phyloP scores from a whole-genome alignment of 148 eudicot species.

The Chenopodium album region DNA sequence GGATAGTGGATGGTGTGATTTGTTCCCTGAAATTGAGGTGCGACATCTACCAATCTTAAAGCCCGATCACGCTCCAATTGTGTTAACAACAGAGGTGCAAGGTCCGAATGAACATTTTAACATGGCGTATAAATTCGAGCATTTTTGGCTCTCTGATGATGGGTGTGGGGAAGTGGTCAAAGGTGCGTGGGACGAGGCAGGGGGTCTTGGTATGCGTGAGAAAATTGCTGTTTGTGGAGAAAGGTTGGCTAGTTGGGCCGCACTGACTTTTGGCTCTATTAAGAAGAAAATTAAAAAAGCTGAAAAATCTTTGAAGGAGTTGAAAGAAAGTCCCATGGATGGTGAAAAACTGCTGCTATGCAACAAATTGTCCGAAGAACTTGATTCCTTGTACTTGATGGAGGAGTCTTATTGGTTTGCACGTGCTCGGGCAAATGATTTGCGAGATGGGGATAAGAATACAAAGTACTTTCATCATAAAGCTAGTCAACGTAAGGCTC shows the following conservation, averaged over 20 bases:
- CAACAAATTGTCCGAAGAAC: neutral
- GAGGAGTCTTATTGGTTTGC: neutral
- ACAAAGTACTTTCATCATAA: slow-evolving; percentile 1
- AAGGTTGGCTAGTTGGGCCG: neutral
- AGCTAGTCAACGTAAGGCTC: neutral
- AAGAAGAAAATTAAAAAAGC: neutral
- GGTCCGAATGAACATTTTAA: neutral
- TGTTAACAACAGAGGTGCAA: neutral
- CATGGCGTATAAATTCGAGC: neutral
- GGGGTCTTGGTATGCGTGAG: too few relatives aligned
- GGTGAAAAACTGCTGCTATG: neutral
- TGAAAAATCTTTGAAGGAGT: neutral
- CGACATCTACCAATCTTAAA: neutral
- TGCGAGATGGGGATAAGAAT: neutral
- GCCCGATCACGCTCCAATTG: neutral
- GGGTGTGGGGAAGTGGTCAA: neutral
- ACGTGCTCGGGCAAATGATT: neutral
- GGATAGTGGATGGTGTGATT: neutral
- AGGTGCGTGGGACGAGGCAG: neutral
- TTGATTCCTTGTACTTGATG: neutral
- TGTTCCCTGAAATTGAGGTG: neutral
- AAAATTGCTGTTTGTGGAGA: neutral
- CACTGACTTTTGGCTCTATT: neutral
- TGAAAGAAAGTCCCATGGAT: neutral
- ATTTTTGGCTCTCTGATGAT: too few relatives aligned